Percentiles rank a stretch among this genome's conserved stretches.
These are phyloP conservation scores for Beauveria brongniartii DNA, from an alignment of 2,329 filamentous ascomycete species.

Conservation along the genomic window DNA sequence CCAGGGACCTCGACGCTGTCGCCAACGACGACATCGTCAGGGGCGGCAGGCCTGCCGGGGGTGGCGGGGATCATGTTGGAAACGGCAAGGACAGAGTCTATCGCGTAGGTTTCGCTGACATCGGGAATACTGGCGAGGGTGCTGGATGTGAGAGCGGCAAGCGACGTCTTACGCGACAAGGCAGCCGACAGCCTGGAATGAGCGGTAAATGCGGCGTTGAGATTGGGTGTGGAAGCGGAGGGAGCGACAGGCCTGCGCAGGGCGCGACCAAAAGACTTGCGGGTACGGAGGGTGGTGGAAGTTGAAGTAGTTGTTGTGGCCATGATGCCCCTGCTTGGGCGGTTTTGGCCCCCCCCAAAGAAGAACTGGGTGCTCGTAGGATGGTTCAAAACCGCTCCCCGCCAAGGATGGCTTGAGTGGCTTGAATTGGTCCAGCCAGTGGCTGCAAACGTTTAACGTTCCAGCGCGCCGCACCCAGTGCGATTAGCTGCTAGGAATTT, in stretches of 20 bases:
- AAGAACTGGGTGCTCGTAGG: background rate
- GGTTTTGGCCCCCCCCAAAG: background rate
- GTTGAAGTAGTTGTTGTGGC: slow-evolving; percentile 11
- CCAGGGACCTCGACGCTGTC: slow-evolving; percentile 88
- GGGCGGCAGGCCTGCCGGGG: slow-evolving; percentile 55
- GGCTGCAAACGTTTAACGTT: too few relatives aligned
- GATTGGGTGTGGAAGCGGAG: slow-evolving; percentile 51
- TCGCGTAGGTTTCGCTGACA: slow-evolving; percentile 55
- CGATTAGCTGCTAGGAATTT: background rate
- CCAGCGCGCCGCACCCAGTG: too few relatives aligned
- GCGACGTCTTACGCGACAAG: slow-evolving; percentile 61
- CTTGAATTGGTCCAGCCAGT: background rate
- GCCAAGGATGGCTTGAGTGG: background rate
- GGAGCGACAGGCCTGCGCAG: slow-evolving; percentile 34
- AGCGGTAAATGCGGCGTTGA: slow-evolving; percentile 42
- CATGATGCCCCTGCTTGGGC: slow-evolving; percentile 10
- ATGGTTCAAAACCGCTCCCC: background rate
- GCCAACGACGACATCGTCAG: slow-evolving; percentile 59
- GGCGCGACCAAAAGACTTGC: slow-evolving; percentile 23
- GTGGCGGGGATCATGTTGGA: slow-evolving; percentile 45
- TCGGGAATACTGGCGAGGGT: slow-evolving; percentile 59
- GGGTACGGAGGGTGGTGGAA: slow-evolving; percentile 10
- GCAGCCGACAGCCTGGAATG: slow-evolving; percentile 39
- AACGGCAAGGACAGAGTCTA: slow-evolving; percentile 42
- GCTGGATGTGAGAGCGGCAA: slow-evolving; percentile 58